phyloP scores from a whole-genome alignment of 441 rosid species.

The Gossypium gossypioides region DNA sequence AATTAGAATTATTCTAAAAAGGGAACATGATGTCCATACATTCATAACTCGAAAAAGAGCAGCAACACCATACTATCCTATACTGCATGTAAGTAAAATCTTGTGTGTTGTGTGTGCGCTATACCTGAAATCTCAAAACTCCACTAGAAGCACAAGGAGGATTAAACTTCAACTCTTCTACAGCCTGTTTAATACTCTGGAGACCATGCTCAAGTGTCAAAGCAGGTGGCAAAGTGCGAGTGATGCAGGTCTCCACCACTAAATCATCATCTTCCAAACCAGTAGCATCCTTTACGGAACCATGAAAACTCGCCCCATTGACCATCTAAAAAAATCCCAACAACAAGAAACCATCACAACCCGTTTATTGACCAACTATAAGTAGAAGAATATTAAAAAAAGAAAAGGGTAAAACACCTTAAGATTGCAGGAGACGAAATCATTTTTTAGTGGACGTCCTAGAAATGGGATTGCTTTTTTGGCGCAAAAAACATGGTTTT shows the following conservation, averaged over 20 bases:
- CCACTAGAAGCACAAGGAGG: slow-evolving; percentile 57
- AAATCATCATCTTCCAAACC: slow-evolving; percentile 37
- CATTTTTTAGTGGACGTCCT: slow-evolving; percentile 15
- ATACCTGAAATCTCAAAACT: slow-evolving; percentile 63
- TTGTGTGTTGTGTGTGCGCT: neutral
- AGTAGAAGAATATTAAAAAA: neutral
- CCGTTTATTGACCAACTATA: neutral
- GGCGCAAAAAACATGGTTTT: neutral
- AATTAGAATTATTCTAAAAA: neutral
- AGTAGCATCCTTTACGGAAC: slow-evolving; percentile 33
- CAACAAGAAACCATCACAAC: slow-evolving; percentile 5
- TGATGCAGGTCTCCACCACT: slow-evolving; percentile 54
- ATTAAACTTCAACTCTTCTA: slow-evolving; percentile 48
- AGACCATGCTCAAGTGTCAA: slow-evolving; percentile 67
- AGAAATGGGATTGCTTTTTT: slow-evolving; percentile 2
- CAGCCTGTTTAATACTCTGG: slow-evolving; percentile 41
- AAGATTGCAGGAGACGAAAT: slow-evolving; percentile 9
- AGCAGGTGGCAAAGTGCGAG: slow-evolving; percentile 64
- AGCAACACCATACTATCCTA: neutral
- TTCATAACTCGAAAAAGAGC: neutral
- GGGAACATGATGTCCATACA: neutral
- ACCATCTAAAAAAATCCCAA: slow-evolving; percentile 23
- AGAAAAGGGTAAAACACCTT: slow-evolving; percentile 16
- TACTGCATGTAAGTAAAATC: neutral
- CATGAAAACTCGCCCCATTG: slow-evolving; percentile 51